phyloP scores from a whole-genome alignment of 2,329 filamentous ascomycete species.

The Verticillium nonalfalfae region DNA sequence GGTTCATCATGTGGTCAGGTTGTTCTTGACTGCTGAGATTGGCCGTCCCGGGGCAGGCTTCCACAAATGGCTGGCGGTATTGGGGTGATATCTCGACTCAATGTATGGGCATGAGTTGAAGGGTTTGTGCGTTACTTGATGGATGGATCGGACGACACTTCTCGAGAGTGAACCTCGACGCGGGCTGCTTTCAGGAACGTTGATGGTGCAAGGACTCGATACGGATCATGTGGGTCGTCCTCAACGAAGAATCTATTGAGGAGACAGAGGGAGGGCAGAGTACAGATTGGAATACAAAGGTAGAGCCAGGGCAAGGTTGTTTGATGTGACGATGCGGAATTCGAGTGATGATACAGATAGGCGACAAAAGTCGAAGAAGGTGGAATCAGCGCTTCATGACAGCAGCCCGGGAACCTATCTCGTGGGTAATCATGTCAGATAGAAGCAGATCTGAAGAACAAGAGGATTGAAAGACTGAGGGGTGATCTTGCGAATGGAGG shows the following conservation, averaged over 20 bases:
- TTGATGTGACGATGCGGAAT: neutral
- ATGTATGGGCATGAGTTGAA: neutral
- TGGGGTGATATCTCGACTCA: conserved; percentile 2
- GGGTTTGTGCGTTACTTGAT: neutral
- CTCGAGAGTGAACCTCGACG: neutral
- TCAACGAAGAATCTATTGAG: no score
- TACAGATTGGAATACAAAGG: neutral
- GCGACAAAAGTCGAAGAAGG: neutral
- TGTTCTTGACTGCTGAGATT: neutral
- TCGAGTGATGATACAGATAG: neutral
- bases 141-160: neutral
- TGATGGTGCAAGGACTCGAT: neutral
- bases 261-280: neutral
- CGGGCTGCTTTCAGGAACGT: neutral
- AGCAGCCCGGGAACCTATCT: neutral
- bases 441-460: neutral
- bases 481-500: neutral
- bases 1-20: neutral
- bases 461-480: neutral
- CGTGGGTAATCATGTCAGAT: neutral
- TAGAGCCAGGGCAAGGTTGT: neutral
- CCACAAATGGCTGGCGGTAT: conserved; percentile 5
- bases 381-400: neutral
- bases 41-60: neutral
- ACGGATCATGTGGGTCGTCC: no score